phyloP scores from a whole-genome alignment of 352 stramenopile genomes.

The Elongisporangium senticosum region DNA sequence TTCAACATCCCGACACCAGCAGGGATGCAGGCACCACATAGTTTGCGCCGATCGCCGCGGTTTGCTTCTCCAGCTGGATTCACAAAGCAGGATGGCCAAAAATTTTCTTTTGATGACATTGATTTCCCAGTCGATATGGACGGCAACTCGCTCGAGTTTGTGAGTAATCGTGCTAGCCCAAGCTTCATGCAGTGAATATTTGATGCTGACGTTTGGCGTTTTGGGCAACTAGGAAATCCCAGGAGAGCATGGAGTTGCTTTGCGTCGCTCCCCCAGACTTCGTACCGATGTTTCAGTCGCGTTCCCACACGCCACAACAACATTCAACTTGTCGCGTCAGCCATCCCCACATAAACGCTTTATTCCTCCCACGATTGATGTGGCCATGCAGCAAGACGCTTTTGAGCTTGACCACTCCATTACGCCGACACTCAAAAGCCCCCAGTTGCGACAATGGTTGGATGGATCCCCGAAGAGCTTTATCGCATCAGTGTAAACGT shows the following conservation, averaged over 20 bases:
- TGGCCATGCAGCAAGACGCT: conserved; percentile 72
- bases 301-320: conserved; percentile 56
- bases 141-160: conserved; percentile 62
- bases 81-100: conserved; percentile 64
- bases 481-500: conserved; percentile 63
- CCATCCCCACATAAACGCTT: conserved; percentile 72
- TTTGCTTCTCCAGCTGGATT: conserved; percentile 66
- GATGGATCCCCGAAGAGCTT: conserved; percentile 80
- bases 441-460: conserved; percentile 77
- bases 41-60: conserved; percentile 63
- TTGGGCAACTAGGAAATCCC: conserved; percentile 51
- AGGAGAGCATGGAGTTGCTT: conserved; percentile 44
- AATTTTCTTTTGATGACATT: conserved; percentile 84
- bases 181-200: neutral
- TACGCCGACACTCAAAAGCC: conserved; percentile 83
- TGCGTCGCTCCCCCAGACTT: conserved; percentile 72
- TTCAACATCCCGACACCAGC: conserved; percentile 70
- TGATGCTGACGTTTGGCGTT: neutral
- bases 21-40: conserved; percentile 57
- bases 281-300: conserved; percentile 81
- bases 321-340: conserved; percentile 38
- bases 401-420: conserved; percentile 86
- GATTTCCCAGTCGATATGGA: conserved; percentile 76
- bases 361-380: conserved; percentile 66
- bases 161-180: conserved; percentile 19